Evolutionary conservation across 257 asterid species (phyloP), one percentile per base, ranked within the genome.

Genomic region (Solanum phureja): DNA sequence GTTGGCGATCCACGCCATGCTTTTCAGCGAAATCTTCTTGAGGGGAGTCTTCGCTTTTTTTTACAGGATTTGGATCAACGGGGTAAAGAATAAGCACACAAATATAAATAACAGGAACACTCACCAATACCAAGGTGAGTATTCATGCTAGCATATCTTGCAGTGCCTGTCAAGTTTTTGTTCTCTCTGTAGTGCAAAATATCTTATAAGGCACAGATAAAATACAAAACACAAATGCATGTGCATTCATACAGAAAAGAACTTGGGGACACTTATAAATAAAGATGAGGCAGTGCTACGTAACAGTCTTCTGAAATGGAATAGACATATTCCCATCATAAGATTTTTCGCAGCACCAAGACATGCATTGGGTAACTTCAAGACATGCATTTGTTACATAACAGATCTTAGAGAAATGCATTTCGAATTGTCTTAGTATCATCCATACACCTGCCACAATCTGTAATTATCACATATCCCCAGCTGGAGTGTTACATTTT

Each of bases 121-220:
- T 87, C 88, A 96, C 99, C 99, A 84, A 94, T 94, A 68, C 99
- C 99, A 91, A 96, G 92, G 95, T 96, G 99, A 85, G 99, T 96
- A 91, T 95, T 96, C 99, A 96, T 93, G 91, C 99, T 96, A 14
- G 98, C 99, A 56, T 96, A 96, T 89, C 99, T 95, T 79, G 99
- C 99, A 84, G 99, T 96, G 89, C 99, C 99, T 29, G 99, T 96
- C 95, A 96, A 93, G 91, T 93, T 96, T 93, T 94, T 96, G 95
- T 96, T 96, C 92, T 96, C 99, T 92, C 99, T 96, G 91, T 89
- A 90, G 83, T 68, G 84, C 71, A 87, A 18, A 86, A 84, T 72
- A 46, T 79, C 66, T 46, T 46, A 46, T 81, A 81, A 81, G 85
- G 85, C 68, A 81, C 68, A 81, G 68, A 49, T 23, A 44, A 16